phyloP scores from a whole-genome alignment of 257 asterid genomes.

The Craterostigma plantagineum region DNA sequence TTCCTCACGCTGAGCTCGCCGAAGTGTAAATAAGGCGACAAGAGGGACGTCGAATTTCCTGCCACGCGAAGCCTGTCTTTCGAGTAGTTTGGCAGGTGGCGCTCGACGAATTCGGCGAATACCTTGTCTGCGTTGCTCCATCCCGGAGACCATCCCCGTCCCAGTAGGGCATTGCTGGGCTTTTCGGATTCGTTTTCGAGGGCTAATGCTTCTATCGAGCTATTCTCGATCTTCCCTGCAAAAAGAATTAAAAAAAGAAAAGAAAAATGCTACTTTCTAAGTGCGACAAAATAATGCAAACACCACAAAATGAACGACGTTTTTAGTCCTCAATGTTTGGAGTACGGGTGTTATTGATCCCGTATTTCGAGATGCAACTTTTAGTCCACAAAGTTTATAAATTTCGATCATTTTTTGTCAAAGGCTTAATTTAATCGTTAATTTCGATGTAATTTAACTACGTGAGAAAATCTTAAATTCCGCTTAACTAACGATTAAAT shows the following conservation, averaged over 20 bases:
- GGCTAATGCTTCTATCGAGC: conserved; percentile 44
- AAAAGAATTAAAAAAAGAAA: neutral
- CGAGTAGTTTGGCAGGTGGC: conserved; percentile 50
- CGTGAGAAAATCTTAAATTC: too few species aligned
- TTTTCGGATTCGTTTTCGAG: conserved; percentile 78
- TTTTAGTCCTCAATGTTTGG: too few species aligned
- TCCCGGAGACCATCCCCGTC: conserved; percentile 86
- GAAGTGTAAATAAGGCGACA: conserved; percentile 73
- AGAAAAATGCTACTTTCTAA: neutral
- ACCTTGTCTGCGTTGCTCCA: conserved; percentile 77
- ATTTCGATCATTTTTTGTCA: too few species aligned
- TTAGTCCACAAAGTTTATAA: too few species aligned
- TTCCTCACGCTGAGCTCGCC: conserved; percentile 76
- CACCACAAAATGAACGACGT: too few species aligned
- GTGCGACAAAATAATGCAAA: neutral
- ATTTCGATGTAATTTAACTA: too few species aligned
- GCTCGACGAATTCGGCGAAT: conserved; percentile 42
- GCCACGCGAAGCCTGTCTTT: conserved; percentile 41
- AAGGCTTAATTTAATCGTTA: too few species aligned
- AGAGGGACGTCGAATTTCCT: conserved; percentile 62
- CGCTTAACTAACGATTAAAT: too few species aligned
- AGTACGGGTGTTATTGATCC: too few species aligned
- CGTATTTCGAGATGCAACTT: too few species aligned
- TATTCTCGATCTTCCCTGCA: conserved; percentile 30
- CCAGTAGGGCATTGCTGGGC: conserved; percentile 67